phyloP scores from a whole-genome alignment of 2,329 filamentous ascomycete genomes.

The Rutstroemia sp. region DNA sequence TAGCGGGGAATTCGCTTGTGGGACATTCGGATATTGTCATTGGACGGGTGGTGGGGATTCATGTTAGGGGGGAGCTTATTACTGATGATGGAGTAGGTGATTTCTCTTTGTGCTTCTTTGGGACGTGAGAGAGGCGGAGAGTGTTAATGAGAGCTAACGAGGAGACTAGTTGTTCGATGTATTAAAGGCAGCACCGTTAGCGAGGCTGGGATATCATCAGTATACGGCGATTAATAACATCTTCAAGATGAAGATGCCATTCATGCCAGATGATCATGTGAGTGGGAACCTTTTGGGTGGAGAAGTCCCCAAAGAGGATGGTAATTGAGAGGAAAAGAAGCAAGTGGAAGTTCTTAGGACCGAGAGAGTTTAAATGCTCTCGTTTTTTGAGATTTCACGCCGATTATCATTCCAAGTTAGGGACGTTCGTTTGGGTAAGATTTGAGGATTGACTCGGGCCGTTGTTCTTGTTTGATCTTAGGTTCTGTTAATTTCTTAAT shows the following conservation, averaged over 20 bases:
- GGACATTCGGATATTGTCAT: slow-evolving; percentile 15
- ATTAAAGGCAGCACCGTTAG: slow-evolving; percentile 12
- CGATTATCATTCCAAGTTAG: too few relatives aligned
- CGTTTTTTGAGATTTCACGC: too few relatives aligned
- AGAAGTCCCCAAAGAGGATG: background rate
- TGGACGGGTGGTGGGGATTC: slow-evolving; percentile 14
- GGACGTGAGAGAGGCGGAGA: too few relatives aligned
- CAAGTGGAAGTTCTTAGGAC: background rate
- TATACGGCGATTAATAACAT: slow-evolving; percentile 13
- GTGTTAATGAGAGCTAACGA: background rate
- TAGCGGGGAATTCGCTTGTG: slow-evolving; percentile 11
- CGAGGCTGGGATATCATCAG: slow-evolving; percentile 14
- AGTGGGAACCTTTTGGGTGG: slow-evolving; percentile 4
- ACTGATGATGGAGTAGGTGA: background rate
- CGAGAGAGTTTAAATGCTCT: background rate
- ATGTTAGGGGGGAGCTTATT: slow-evolving; percentile 15
- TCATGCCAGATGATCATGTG: slow-evolving; percentile 16
- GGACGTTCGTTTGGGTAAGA: too few relatives aligned
- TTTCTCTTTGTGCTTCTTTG: background rate
- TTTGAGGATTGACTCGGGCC: too few relatives aligned
- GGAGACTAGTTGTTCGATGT: slow-evolving; percentile 12
- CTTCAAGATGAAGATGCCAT: slow-evolving; percentile 14
- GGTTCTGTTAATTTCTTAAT: too few relatives aligned
- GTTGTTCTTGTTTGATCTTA: too few relatives aligned
- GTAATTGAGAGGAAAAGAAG: background rate